phyloP scores from a whole-genome alignment of 2,329 filamentous ascomycete species.

The Diaporthe nobilis region DNA sequence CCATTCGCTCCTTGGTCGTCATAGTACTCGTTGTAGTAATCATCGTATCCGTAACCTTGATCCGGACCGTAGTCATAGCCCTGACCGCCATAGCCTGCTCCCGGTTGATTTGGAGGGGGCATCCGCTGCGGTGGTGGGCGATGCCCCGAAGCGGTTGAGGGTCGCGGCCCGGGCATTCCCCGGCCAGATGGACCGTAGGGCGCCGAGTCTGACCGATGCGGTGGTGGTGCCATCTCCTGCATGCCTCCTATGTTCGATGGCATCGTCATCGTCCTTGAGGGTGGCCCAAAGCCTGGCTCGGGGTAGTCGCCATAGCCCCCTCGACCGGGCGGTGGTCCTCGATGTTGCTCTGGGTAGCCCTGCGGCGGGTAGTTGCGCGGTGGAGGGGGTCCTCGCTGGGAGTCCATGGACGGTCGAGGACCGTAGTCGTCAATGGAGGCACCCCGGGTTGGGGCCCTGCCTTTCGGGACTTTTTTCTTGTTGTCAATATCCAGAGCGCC shows the following conservation, averaged over 20 bases:
- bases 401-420: slow-evolving; percentile 52
- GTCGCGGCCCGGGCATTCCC: slow-evolving; percentile 62
- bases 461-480: slow-evolving; percentile 38
- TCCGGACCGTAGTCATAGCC: slow-evolving; percentile 49
- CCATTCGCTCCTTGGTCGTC: slow-evolving; percentile 52
- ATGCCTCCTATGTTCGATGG: slow-evolving; percentile 61
- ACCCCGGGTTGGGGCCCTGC: slow-evolving; percentile 38
- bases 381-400: slow-evolving; percentile 51
- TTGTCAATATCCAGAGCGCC: slow-evolving; percentile 55
- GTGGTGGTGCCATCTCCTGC: slow-evolving; percentile 51
- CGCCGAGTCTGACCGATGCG: slow-evolving; percentile 59
- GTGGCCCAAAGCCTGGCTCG: slow-evolving; percentile 63
- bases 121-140: slow-evolving; percentile 67
- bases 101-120: slow-evolving; percentile 61
- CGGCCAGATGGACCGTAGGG: slow-evolving; percentile 62
- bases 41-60: slow-evolving; percentile 57
- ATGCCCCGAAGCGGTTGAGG: slow-evolving; percentile 68
- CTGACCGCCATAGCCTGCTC: slow-evolving; percentile 45
- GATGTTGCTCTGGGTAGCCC: slow-evolving; percentile 55
- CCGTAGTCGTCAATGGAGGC: slow-evolving; percentile 49
- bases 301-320: slow-evolving; percentile 55
- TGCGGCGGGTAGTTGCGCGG: slow-evolving; percentile 55
- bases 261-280: slow-evolving; percentile 74
- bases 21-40: slow-evolving; percentile 71
- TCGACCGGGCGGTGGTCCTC: slow-evolving; percentile 50